phyloP scores from a whole-genome alignment of 2,329 filamentous ascomycete genomes.

The Alternaria conjuncta region DNA sequence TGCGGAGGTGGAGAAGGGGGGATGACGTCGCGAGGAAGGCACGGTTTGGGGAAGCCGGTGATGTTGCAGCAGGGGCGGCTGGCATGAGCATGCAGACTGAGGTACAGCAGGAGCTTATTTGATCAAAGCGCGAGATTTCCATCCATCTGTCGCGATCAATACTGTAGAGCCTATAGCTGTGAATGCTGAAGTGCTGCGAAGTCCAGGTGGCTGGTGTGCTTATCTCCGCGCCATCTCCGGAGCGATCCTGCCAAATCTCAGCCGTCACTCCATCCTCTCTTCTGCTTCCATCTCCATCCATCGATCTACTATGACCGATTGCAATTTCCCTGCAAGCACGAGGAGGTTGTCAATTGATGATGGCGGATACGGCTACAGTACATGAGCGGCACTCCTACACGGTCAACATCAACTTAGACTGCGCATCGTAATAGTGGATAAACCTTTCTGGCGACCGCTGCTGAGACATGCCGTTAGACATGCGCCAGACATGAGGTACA shows the following conservation, averaged over 20 bases:
- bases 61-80: neutral
- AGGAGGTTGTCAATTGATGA: too few species aligned
- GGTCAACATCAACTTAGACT: neutral
- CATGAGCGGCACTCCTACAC: neutral
- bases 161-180: neutral
- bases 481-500: neutral
- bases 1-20: neutral
- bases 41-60: neutral
- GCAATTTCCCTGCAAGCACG: neutral
- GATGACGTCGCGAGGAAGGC: neutral
- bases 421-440: neutral
- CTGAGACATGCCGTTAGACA: neutral
- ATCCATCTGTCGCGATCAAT: neutral
- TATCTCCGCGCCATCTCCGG: neutral
- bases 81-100: accelerated
- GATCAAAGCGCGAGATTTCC: neutral
- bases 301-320: neutral
- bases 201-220: neutral
- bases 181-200: neutral
- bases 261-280: neutral
- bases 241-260: neutral
- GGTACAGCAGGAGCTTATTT: neutral
- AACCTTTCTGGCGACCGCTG: neutral
- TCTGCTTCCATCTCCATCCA: neutral
- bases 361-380: neutral